A percentile compares a stretch with the other conserved stretches of the same genome.
Conservation (phyloP, 495 filamentous ascomycete species). For the Hypomontagnella submonticulosa region DNA sequence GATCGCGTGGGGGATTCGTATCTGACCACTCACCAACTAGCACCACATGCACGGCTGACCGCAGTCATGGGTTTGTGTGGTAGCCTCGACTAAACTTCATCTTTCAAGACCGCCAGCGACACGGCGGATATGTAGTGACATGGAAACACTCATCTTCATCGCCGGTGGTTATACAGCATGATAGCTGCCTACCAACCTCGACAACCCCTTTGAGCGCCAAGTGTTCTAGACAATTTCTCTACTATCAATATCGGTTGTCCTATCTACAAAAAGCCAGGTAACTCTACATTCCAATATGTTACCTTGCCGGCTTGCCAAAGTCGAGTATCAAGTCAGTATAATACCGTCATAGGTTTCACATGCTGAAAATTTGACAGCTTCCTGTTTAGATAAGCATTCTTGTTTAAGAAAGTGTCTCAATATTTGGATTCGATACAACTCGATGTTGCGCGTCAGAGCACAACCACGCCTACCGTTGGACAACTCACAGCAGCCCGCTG, state of each 20-base stretch:
- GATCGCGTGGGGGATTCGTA: conserved; percentile 41
- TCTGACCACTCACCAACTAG: conserved; percentile 40
- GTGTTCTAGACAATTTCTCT: conserved; percentile 16
- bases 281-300: background rate
- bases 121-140: conserved; percentile 28
- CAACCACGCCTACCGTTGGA: conserved; percentile 9
- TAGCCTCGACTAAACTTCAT: conserved; percentile 36
- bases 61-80: conserved; percentile 26
- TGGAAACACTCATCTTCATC: conserved; percentile 29
- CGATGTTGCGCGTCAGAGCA: conserved; percentile 11
- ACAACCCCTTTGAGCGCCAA: conserved; percentile 20
- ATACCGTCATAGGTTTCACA: no score
- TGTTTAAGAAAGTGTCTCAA: no score
- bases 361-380: no score
- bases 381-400: no score
- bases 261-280: background rate
- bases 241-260: conserved; percentile 4
- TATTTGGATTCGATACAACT: background rate
- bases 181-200: conserved; percentile 8
- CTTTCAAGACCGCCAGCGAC: conserved; percentile 16
- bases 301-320: background rate
- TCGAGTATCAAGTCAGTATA: background rate
- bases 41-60: conserved; percentile 43
- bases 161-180: conserved; percentile 27
- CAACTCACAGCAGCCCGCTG: conserved; percentile 17